These are phyloP conservation scores for Lathyrus oleraceus DNA, from an alignment of 306 rosid genomes.

Conservation along the genomic window DNA sequence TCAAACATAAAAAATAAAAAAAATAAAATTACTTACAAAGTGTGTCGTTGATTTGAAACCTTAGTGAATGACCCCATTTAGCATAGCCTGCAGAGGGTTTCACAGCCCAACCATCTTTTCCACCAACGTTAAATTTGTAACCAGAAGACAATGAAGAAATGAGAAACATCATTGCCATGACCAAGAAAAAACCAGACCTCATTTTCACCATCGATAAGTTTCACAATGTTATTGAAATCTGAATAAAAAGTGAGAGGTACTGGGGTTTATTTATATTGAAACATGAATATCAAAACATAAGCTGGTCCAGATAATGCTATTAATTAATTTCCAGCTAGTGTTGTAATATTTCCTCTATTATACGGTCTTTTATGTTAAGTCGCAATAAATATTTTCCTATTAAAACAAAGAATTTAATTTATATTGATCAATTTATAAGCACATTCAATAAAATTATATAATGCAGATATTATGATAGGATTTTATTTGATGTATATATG, in stretches of 20 bases:
- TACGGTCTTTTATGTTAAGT: too few species aligned
- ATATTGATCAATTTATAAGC: too few species aligned
- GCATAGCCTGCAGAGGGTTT: constrained; percentile 53
- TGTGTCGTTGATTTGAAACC: constrained; percentile 74
- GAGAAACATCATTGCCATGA: constrained; percentile 1
- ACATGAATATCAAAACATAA: too few species aligned
- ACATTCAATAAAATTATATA: too few species aligned
- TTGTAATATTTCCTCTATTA: too few species aligned
- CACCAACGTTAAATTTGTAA: constrained; percentile 57
- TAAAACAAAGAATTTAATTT: too few species aligned
- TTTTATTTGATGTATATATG: too few species aligned
- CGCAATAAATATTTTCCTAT: too few species aligned
- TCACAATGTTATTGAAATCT: background rate
- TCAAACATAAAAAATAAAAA: background rate
- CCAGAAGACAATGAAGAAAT: constrained; percentile 28
- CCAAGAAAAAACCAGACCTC: background rate
- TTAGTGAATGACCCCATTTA: constrained; percentile 61
- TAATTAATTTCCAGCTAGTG: too few species aligned
- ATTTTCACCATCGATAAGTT: background rate
- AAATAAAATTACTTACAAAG: constrained; percentile 41
- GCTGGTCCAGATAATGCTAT: too few species aligned
- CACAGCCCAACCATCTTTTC: constrained; percentile 65
- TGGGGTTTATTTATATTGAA: background rate
- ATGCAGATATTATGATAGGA: too few species aligned
- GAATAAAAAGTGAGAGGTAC: background rate